Base-by-base conservation (phyloP, 1,284 basidiomycete species). In the Moesziomyces sp. region DNA sequence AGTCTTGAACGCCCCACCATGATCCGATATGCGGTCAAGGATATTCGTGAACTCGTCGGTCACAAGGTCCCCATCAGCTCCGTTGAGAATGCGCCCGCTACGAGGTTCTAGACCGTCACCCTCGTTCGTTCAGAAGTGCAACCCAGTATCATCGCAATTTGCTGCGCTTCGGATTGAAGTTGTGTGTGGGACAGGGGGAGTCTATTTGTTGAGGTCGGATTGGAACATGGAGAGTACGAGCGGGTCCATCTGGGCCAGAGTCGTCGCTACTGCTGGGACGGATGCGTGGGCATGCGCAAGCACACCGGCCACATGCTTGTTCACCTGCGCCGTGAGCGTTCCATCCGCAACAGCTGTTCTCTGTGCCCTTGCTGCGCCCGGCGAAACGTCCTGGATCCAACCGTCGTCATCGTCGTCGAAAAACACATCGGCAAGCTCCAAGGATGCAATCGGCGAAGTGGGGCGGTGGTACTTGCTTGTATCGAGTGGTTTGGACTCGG, bases 1-100 rank as follows among this genome's bases (percentile, higher is more conserved):
- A 90, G 91, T 82, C 87, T 99, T 38, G 97, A 99, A 86, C 87
- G 97, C 69, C 97, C 97, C n/a, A 99, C 97, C 1, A 99, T 99
- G 97, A 99, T 99, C 70, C 84, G 86, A 46, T 89, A 89, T 83
- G 87, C 86, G 40, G 96, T 99, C 84, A 95, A 91, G 85, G 98
- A 99, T 84, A 99, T 99, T 79, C 88, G 97, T 69, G 94, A 96
- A 40, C 87, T 99, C 47, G 93, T 99, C 52, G 97, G 97, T 14
- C 97, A 99, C 88, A 99, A 97, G 86, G 93, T 94, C 21, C 91
- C 93, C 28, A 78, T 84, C 28, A 65, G 65, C 23, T 59, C 62
- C 11, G 80, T 83, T 2, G 80, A 82, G 63, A 68, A 69, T n/a
- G 82, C 82, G 16, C 74, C 81, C 8, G 82, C 82, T 3, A 81